Evolutionary conservation across 805 yeast species (phyloP), one percentile per base, ranked within the genome.

Genomic region (Cyberlindnera mrakii): DNA sequence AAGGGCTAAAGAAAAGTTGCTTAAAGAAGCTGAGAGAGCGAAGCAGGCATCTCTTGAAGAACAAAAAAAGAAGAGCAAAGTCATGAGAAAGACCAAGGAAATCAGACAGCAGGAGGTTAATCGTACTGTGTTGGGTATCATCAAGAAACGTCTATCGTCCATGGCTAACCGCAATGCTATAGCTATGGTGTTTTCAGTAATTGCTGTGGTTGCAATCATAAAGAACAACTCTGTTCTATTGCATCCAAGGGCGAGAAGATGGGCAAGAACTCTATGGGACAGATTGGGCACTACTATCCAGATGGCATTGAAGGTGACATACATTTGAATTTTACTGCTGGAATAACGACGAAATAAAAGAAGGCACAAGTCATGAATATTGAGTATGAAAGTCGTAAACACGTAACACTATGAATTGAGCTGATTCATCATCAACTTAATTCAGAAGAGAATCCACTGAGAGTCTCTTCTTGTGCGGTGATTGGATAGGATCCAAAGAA

Each of bases 301-400:
- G 32, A 58, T 58, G 62, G 62, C 59, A 1, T 48, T 58, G 33
- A 42, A 51, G 20, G 59, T 58, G 5, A 54, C 62, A 1, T 58
- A 58, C 42, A 49, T 57, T 35, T 57, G 39, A 46, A 6, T 23
- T 16, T 16, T 19, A 10, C 25, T 8, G 27, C 17, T 17, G 3
- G 8, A 30, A 30, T 30, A 30, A 4, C 33, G 5, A 6, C 17
- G n/a, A 4, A 18, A 15, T 33, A 15, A 17, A 33, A 23, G 27
- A 23, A 23, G 9, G 27, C 27, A 23, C 27, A 23, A 23, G 27
- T 23, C 27, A 23, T 23, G 27, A 23, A 23, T 23, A 23, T 23
- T 23, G 27, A 23, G 27, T 23, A 5, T 23, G 27, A 23, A 23
- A 23, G 27, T 23, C 27, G 27, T 23, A 23, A 23, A 23, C 27